A percentile compares a stretch with the other conserved stretches of the same genome.
Evolutionary conservation across 2,329 filamentous ascomycete species (phyloP).

Genomic region (Aspergillus pseudotamarii): DNA sequence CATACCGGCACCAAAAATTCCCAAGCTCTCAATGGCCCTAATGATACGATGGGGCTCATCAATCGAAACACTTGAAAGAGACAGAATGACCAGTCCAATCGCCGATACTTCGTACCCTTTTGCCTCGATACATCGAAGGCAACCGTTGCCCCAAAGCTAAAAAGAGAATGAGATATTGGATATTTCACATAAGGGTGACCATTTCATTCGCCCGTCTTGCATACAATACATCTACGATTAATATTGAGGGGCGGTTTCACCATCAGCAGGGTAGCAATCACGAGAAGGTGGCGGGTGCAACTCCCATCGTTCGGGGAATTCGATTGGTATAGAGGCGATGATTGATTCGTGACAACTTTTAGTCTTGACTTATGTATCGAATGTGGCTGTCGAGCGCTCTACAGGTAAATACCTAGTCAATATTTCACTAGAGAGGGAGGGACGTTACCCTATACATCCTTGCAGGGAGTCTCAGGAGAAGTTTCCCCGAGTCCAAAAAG

Average conservation of each 20-base stretch:
- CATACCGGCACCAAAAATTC: constrained; percentile 1
- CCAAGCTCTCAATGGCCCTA: constrained; percentile 8
- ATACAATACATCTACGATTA: neutral
- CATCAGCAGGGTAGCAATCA: neutral
- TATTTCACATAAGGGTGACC: neutral
- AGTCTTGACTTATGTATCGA: neutral
- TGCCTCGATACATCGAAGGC: neutral
- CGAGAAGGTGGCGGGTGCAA: neutral
- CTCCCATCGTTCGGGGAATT: neutral
- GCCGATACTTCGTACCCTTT: neutral
- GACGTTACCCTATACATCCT: too few relatives aligned
- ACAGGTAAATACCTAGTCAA: neutral
- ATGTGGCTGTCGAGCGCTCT: neutral
- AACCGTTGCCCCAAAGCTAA: neutral
- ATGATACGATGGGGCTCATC: constrained; percentile 7
- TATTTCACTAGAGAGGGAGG: neutral
- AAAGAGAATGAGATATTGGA: neutral
- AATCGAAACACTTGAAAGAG: constrained; percentile 11
- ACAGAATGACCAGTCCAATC: neutral
- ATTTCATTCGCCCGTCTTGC: neutral
- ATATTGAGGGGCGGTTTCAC: neutral
- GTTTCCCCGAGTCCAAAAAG: too few relatives aligned
- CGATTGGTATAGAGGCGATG: neutral
- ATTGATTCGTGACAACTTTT: neutral
- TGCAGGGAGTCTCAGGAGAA: too few relatives aligned